A percentile compares a stretch with the other conserved stretches of the same genome.
phyloP scores from a whole-genome alignment of 805 yeast species.

The Hermanozyma aechmeae region DNA sequence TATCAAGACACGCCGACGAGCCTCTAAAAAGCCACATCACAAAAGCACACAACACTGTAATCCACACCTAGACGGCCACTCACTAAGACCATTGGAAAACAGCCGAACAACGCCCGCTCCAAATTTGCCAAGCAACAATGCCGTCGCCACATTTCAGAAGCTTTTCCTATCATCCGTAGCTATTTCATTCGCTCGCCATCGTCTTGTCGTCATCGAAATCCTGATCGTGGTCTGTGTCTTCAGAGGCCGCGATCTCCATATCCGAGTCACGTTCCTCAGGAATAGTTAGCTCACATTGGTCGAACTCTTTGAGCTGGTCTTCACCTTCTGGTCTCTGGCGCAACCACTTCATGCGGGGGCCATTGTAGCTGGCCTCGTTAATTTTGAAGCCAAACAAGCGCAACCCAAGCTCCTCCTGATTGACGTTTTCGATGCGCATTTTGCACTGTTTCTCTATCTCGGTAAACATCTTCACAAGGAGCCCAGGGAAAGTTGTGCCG shows the following conservation, averaged over 20 bases:
- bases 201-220: slow-evolving; percentile 31
- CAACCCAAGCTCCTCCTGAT: slow-evolving; percentile 53
- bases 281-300: slow-evolving; percentile 52
- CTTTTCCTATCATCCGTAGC: too few species aligned
- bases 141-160: too few species aligned
- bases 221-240: slow-evolving; percentile 13
- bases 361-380: slow-evolving; percentile 63
- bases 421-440: slow-evolving; percentile 37
- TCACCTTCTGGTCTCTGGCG: slow-evolving; percentile 63
- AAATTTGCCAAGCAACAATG: too few species aligned
- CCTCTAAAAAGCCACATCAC: too few species aligned
- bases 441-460: slow-evolving; percentile 74
- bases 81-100: too few species aligned
- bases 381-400: slow-evolving; percentile 84
- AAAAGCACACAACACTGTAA: too few species aligned
- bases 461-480: slow-evolving; percentile 85
- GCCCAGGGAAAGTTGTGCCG: slow-evolving; percentile 92
- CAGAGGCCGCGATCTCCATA: slow-evolving; percentile 17
- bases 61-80: too few species aligned
- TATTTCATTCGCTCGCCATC: slow-evolving; percentile 32
- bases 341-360: slow-evolving; percentile 96
- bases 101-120: too few species aligned
- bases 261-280: slow-evolving; percentile 25
- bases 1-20: too few species aligned
- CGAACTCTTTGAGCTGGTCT: slow-evolving; percentile 54